phyloP scores from a whole-genome alignment of 495 filamentous ascomycete species.

The Astrocystis sublimbata region DNA sequence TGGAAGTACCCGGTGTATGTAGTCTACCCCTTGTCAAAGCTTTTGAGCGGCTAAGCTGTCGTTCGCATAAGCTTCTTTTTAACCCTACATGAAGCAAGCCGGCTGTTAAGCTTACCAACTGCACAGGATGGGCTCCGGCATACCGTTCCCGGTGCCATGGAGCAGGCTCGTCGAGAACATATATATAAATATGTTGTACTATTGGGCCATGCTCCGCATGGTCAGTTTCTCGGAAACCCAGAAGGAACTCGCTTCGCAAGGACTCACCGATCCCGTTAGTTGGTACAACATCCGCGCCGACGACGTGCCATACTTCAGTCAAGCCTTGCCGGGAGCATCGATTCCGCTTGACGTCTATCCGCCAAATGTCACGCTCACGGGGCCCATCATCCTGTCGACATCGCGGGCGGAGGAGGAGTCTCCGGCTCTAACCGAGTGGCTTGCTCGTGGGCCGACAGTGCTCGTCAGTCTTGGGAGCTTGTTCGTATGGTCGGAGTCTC shows the following conservation, averaged over 20 bases:
- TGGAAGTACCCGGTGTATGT: conserved; percentile 25
- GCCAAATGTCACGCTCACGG: conserved; percentile 49
- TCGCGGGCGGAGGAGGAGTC: conserved; percentile 40
- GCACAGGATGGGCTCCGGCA: conserved; percentile 46
- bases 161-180: conserved; percentile 43
- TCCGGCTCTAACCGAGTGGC: conserved; percentile 48
- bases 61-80: not conserved
- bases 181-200: conserved; percentile 32
- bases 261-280: not conserved
- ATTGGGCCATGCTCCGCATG: conserved; percentile 5
- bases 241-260: not conserved
- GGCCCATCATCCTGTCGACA: conserved; percentile 42
- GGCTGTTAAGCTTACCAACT: not conserved
- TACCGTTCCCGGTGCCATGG: conserved; percentile 48
- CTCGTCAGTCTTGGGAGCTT: conserved; percentile 54
- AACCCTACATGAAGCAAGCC: not conserved
- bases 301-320: conserved; percentile 17
- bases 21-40: not conserved
- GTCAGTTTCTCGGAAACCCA: not conserved
- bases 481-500: conserved; percentile 29
- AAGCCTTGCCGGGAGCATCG: conserved; percentile 36
- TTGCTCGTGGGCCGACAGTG: conserved; percentile 45
- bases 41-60: not conserved
- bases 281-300: conserved; percentile 7
- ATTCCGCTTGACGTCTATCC: conserved; percentile 41